Conservation (phyloP, 306 rosid species). For the Gastrolobium bilobum region DNA sequence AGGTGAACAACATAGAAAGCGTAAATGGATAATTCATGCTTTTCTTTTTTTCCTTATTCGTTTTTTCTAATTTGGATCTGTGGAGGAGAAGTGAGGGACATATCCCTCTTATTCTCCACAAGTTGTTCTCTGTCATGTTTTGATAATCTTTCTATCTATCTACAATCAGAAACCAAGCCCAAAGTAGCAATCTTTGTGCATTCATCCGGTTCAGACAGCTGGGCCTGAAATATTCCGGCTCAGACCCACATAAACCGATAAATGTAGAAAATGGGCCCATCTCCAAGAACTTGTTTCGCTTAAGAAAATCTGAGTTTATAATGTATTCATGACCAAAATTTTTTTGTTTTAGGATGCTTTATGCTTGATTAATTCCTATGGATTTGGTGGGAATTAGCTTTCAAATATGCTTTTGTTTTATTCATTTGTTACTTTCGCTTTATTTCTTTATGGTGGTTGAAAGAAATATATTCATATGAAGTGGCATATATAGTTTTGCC, state of each 20-base stretch:
- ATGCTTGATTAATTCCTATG: conserved; percentile 1
- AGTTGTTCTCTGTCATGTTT: conserved; percentile 20
- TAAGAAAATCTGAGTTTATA: neutral
- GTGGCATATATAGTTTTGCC: neutral
- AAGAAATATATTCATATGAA: neutral
- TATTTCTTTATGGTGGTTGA: neutral
- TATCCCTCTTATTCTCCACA: conserved; percentile 58
- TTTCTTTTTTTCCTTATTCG: neutral
- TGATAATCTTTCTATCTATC: neutral
- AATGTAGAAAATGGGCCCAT: neutral
- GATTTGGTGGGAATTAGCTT: conserved; percentile 19
- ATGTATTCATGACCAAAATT: neutral
- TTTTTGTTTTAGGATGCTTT: neutral
- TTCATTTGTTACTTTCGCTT: too few relatives aligned
- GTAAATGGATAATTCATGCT: conserved; percentile 70
- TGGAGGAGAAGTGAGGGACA: conserved; percentile 73
- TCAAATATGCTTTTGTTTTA: neutral
- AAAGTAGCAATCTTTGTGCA: neutral
- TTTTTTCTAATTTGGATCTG: conserved; percentile 54
- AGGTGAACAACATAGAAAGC: conserved; percentile 48
- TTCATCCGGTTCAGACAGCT: neutral
- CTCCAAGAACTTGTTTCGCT: neutral
- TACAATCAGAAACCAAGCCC: conserved; percentile 5
- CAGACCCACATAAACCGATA: neutral
- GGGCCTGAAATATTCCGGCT: neutral